phyloP scores from a whole-genome alignment of 129 eudicot species.

The Centaurea solstitialis region DNA sequence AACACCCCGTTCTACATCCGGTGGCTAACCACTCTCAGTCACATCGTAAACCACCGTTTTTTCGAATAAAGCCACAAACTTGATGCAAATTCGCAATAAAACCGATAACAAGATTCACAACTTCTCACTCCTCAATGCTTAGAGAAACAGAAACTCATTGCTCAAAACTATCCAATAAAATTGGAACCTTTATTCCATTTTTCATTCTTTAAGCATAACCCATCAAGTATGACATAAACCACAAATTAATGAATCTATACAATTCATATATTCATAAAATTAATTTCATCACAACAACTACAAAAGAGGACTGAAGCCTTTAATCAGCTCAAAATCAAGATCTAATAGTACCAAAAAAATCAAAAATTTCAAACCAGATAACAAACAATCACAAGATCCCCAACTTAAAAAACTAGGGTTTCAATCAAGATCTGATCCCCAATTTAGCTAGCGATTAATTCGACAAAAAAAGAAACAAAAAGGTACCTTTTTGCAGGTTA shows the following conservation, averaged over 20 bases:
- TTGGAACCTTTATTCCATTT: neutral
- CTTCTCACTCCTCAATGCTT: neutral
- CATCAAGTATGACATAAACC: slow-evolving; percentile 10
- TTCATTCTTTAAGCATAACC: neutral
- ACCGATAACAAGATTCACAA: neutral
- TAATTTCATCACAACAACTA: neutral
- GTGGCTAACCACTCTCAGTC: neutral
- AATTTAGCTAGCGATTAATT: neutral
- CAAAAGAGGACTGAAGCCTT: neutral
- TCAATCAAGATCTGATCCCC: slow-evolving; percentile 6
- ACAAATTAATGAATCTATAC: neutral
- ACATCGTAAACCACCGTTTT: neutral
- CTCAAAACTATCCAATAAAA: neutral
- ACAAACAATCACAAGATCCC: slow-evolving; percentile 26
- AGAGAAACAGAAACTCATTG: neutral
- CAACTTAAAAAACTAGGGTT: neutral
- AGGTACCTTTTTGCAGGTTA: slow-evolving; percentile 87
- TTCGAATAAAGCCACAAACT: slow-evolving; percentile 6
- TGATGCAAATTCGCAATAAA: slow-evolving; percentile 4
- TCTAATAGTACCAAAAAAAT: neutral
- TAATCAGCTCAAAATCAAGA: slow-evolving; percentile 18
- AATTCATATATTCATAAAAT: neutral
- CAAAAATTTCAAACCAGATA: neutral
- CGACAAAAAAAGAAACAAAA: neutral
- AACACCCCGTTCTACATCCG: neutral